A percentile compares a stretch with the other conserved stretches of the same genome.
Conservation (phyloP, 257 asterid genomes). For the Asclepias syriaca region DNA sequence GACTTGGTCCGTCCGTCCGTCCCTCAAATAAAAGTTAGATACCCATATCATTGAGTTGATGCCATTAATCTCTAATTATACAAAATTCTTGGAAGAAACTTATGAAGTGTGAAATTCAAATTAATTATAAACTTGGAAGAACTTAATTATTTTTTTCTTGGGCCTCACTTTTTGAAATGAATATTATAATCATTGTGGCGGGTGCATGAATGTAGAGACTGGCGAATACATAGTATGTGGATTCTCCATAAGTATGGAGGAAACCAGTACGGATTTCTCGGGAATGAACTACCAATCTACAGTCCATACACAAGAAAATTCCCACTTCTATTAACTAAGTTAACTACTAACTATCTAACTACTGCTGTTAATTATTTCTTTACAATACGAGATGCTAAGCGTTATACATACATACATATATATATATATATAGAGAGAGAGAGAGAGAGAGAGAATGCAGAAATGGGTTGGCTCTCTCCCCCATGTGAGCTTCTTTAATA, state of each 20-base stretch:
- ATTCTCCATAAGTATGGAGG: conserved; percentile 13
- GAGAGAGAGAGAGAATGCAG: not conserved
- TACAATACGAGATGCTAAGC: no score
- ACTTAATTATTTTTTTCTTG: no score
- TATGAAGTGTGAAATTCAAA: no score
- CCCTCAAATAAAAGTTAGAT: not conserved
- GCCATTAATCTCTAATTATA: not conserved
- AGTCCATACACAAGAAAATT: conserved; percentile 6
- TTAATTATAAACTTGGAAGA: no score
- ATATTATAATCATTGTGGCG: no score
- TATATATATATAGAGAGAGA: no score
- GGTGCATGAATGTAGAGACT: not conserved
- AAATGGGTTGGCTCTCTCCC: conserved; percentile 11
- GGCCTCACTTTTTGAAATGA: not conserved
- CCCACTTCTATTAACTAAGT: no score
- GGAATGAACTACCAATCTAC: conserved; percentile 27
- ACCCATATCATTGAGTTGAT: conserved; percentile 7
- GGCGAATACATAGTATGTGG: not conserved
- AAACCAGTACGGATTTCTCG: conserved; percentile 26
- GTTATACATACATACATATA: not conserved
- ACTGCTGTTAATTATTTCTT: no score
- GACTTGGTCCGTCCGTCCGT: conserved; percentile 1
- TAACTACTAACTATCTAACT: not conserved
- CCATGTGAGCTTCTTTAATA: conserved; percentile 10
- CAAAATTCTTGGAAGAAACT: no score